Conservation (phyloP, 2,329 filamentous ascomycete genomes). For the Colletotrichum liaoningense region DNA sequence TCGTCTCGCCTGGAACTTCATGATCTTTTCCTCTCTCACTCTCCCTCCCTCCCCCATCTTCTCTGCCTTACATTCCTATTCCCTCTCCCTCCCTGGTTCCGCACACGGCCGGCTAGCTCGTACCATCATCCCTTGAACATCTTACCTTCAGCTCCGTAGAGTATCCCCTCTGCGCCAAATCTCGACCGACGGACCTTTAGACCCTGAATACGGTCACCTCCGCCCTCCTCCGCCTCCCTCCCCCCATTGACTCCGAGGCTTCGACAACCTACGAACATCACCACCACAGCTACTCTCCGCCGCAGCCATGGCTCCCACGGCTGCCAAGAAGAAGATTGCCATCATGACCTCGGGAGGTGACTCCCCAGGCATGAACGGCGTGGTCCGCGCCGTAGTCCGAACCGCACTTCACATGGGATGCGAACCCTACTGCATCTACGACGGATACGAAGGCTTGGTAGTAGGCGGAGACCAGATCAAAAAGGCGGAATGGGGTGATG, state of each 20-base stretch:
- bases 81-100: constrained; percentile 1
- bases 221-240: neutral
- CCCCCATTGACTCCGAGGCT: constrained; percentile 17
- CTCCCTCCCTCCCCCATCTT: constrained; percentile 10
- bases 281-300: neutral
- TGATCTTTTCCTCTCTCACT: constrained; percentile 11
- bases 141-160: constrained; percentile 5
- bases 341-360: constrained; percentile 96
- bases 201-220: constrained; percentile 1
- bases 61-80: neutral
- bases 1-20: constrained; percentile 18
- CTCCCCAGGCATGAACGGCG: constrained; percentile 94
- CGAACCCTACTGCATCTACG: constrained; percentile 85
- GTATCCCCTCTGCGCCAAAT: neutral
- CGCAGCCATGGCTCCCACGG: constrained; percentile 56
- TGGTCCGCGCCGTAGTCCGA: constrained; percentile 89
- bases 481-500: constrained; percentile 91
- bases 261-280: constrained; percentile 17
- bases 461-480: constrained; percentile 89
- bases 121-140: constrained; percentile 28
- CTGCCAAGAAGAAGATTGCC: constrained; percentile 75
- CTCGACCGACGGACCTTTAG: constrained; percentile 14
- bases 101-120: constrained; percentile 19
- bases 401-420: constrained; percentile 89
- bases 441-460: constrained; percentile 96